Conservation (phyloP, 345 rosid genomes). For the Pseudoturritis turrita region DNA sequence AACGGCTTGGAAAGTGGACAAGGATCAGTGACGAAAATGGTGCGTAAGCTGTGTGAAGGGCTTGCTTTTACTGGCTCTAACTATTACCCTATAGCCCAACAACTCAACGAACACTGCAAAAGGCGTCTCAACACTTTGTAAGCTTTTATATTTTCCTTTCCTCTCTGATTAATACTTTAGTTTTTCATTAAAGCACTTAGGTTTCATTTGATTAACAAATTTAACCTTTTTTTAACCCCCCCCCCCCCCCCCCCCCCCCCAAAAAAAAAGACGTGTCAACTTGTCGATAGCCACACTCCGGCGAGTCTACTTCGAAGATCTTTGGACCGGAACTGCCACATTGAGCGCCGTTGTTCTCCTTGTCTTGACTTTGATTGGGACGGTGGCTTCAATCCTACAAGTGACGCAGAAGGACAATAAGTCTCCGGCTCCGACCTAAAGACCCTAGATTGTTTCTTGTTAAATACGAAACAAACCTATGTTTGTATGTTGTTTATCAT, state of each 20-base stretch:
- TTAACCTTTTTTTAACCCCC: neutral
- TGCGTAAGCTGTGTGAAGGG: slow-evolving; percentile 1
- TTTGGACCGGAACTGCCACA: slow-evolving; percentile 27
- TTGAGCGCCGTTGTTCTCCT: neutral
- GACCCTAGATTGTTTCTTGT: neutral
- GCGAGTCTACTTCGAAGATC: slow-evolving; percentile 17
- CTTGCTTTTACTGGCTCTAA: neutral
- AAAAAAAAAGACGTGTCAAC: neutral
- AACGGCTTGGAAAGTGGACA: neutral
- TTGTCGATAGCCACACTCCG: neutral
- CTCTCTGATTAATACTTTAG: too few relatives aligned
- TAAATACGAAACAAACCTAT: too few relatives aligned
- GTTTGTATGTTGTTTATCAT: too few relatives aligned
- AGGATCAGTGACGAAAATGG: neutral
- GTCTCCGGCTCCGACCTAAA: neutral
- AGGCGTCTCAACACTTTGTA: neutral
- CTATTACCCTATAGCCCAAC: neutral
- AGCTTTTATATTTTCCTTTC: neutral
- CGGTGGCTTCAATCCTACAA: slow-evolving; percentile 14
- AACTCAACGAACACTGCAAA: neutral
- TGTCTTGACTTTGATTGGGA: neutral
- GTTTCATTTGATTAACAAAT: neutral
- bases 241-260: too few relatives aligned
- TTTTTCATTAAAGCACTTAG: neutral
- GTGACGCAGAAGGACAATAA: neutral